Evolutionary conservation across 2,329 filamentous ascomycete genomes (phyloP).

Genomic region (Botryotinia calthae): DNA sequence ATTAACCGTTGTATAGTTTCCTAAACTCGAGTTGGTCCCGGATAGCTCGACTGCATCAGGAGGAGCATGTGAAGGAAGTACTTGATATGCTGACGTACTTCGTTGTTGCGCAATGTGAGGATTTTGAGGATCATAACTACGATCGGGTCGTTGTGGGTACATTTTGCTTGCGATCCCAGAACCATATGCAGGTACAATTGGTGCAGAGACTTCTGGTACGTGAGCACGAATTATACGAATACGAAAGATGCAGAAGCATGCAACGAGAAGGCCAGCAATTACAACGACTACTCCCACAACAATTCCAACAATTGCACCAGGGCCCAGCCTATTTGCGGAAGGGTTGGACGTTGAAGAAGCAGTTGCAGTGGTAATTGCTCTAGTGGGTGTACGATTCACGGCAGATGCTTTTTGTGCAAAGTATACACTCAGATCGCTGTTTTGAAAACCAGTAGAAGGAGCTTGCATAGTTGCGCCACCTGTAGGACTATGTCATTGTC

Average conservation of each 20-base stretch:
- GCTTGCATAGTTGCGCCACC: slow-evolving; percentile 54
- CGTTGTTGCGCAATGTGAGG: slow-evolving; percentile 11
- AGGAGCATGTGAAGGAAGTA: slow-evolving; percentile 6
- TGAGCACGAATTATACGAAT: slow-evolving; percentile 2
- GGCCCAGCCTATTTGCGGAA: slow-evolving; percentile 33
- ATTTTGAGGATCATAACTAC: slow-evolving; percentile 22
- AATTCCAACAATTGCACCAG: slow-evolving; percentile 47
- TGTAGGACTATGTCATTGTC: slow-evolving; percentile 36
- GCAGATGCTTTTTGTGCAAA: slow-evolving; percentile 51
- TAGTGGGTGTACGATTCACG: slow-evolving; percentile 50
- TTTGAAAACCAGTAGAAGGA: slow-evolving; percentile 50
- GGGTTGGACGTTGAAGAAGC: slow-evolving; percentile 32
- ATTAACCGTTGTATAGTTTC: not conserved
- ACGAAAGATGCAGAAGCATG: slow-evolving; percentile 39
- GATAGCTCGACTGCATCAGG: slow-evolving; percentile 8
- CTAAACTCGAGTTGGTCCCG: not conserved
- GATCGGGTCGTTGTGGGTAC: slow-evolving; percentile 22
- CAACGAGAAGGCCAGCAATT: slow-evolving; percentile 15
- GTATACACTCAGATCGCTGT: slow-evolving; percentile 51
- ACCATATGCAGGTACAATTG: slow-evolving; percentile 6
- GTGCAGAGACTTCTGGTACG: slow-evolving; percentile 13
- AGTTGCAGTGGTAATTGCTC: slow-evolving; percentile 33
- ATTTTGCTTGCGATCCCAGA: slow-evolving; percentile 6
- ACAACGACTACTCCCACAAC: slow-evolving; percentile 39
- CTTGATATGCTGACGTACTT: not conserved